Conservation (phyloP, 768 basidiomycete species). For the Chalciporus piperatus region DNA sequence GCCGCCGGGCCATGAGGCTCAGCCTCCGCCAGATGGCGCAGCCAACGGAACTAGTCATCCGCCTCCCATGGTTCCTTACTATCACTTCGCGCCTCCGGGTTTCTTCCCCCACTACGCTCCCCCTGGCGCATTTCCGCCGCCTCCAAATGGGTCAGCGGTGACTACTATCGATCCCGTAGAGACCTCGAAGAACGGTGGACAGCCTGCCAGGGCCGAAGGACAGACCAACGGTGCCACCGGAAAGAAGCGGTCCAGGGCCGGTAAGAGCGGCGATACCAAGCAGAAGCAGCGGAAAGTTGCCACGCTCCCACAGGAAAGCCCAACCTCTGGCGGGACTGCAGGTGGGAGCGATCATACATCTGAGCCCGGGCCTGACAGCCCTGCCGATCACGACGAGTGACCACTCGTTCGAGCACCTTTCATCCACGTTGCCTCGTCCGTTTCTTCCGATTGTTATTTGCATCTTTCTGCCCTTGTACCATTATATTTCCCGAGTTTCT, state of each 20-base stretch:
- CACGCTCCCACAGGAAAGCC: conserved; percentile 8
- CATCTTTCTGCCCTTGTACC: conserved; percentile 11
- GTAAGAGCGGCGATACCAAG: conserved; percentile 30
- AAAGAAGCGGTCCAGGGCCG: conserved; percentile 29
- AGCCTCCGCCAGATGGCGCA: conserved; percentile 30
- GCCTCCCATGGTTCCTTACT: conserved; percentile 35
- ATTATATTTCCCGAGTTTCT: conserved; percentile 6
- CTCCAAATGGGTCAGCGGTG: conserved; percentile 23
- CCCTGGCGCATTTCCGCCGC: conserved; percentile 32
- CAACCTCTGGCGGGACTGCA: conserved; percentile 23
- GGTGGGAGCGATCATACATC: conserved; percentile 28
- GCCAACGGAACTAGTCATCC: conserved; percentile 29
- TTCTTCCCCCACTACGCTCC: conserved; percentile 38
- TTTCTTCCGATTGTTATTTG: conserved; percentile 3
- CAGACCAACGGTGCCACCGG: conserved; percentile 18
- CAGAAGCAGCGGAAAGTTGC: conserved; percentile 32
- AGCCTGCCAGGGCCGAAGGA: conserved; percentile 16
- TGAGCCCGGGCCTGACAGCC: conserved; percentile 23
- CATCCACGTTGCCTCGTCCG: neutral
- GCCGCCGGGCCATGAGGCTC: conserved; percentile 37
- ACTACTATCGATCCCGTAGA: conserved; percentile 27
- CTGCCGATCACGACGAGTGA: conserved; percentile 25
- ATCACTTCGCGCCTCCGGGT: conserved; percentile 37
- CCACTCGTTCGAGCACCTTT: neutral
- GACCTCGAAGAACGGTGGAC: conserved; percentile 22